phyloP scores from a whole-genome alignment of 768 basidiomycete species.

The Tubosaeta sp. region DNA sequence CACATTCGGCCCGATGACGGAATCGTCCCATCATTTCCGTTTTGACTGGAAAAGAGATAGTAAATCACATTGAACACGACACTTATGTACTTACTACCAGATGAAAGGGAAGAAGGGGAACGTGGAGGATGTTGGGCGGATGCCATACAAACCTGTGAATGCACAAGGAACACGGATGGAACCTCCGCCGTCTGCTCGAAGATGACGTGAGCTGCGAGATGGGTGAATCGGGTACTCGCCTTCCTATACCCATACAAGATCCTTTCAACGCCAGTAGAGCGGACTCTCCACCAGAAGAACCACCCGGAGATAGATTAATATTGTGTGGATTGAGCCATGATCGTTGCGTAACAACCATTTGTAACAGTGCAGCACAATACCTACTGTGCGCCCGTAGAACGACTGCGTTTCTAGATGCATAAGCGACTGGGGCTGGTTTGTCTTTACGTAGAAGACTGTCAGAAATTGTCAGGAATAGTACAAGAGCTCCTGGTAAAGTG shows the following conservation, averaged over 20 bases:
- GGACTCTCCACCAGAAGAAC: constrained; percentile 52
- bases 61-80: not conserved
- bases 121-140: constrained; percentile 36
- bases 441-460: constrained; percentile 41
- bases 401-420: constrained; percentile 37
- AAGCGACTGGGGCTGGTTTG: constrained; percentile 40
- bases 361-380: not conserved
- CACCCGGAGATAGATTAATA: constrained; percentile 40
- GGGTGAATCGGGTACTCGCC: constrained; percentile 18
- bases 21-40: constrained; percentile 22
- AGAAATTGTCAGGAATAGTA: constrained; percentile 5
- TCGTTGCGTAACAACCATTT: no score
- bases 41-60: constrained; percentile 12
- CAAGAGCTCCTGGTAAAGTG: not conserved
- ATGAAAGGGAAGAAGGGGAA: constrained; percentile 17
- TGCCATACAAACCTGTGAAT: constrained; percentile 37
- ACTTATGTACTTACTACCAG: constrained; percentile 17
- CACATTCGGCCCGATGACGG: constrained; percentile 25
- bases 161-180: constrained; percentile 37
- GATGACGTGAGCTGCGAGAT: not conserved
- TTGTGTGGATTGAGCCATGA: constrained; percentile 44
- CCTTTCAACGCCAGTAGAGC: constrained; percentile 46
- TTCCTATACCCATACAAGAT: constrained; percentile 42
- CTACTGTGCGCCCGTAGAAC: constrained; percentile 31
- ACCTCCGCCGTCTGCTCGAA: constrained; percentile 29